A percentile compares a stretch with the other conserved stretches of the same genome.
phyloP scores from a whole-genome alignment of 129 eudicot species.

The Flaveria brownii region DNA sequence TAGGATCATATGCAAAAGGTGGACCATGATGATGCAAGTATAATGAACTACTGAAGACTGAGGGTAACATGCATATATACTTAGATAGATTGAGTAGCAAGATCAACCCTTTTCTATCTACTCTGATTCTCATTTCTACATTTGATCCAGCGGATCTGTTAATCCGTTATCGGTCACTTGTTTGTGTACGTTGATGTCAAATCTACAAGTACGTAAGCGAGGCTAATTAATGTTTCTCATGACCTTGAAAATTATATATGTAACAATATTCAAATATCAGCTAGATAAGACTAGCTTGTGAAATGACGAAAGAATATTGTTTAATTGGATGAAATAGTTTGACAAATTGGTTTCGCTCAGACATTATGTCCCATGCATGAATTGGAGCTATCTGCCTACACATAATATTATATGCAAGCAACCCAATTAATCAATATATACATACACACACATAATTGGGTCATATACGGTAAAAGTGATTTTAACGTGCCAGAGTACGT shows the following conservation, averaged over 20 bases:
- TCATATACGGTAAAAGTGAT: too few relatives aligned
- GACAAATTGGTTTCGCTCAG: slow-evolving; percentile 38
- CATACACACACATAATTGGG: background rate
- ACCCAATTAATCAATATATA: background rate
- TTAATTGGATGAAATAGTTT: slow-evolving; percentile 18
- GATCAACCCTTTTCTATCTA: slow-evolving; percentile 35
- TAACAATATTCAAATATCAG: slow-evolving; percentile 18
- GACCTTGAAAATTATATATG: background rate
- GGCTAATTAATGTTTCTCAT: background rate
- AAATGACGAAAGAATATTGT: slow-evolving; percentile 1
- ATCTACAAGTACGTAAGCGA: slow-evolving; percentile 27
- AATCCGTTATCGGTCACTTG: slow-evolving; percentile 29
- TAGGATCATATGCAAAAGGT: slow-evolving; percentile 15
- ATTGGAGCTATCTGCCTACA: slow-evolving; percentile 36
- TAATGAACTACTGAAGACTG: background rate
- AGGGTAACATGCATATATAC: slow-evolving; percentile 15
- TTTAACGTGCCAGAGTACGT: too few relatives aligned
- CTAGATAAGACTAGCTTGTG: background rate
- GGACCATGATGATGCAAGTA: slow-evolving; percentile 33
- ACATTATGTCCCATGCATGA: slow-evolving; percentile 33
- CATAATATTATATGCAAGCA: slow-evolving; percentile 19
- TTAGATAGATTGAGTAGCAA: slow-evolving; percentile 14
- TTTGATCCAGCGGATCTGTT: slow-evolving; percentile 4
- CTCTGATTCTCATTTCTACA: slow-evolving; percentile 32
- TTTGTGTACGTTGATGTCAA: background rate